Base-by-base conservation (phyloP, 139 green algal genomes). In the Coelastrella sp. region DNA sequence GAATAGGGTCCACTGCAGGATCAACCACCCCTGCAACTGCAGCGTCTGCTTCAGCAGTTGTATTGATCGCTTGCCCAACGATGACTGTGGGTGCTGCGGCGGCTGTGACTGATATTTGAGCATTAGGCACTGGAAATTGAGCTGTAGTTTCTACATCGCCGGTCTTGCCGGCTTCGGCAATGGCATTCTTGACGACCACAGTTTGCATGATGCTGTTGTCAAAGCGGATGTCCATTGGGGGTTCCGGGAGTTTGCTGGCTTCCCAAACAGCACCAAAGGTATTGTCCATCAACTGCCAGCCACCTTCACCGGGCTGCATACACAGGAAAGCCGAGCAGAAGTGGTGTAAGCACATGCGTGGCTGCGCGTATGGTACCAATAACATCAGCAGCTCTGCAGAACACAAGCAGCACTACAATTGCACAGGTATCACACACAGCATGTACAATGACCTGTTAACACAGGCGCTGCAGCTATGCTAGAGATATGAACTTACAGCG, bases 181-280 rank as follows among this genome's bases (percentile, higher is more conserved):
- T 88, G 82, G 82, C 82, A 54, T 88, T 76, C 23, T 74, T 86
- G 80, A 86, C 57, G 0, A 86, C 23, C 7, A 86, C 75, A 81
- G 23, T 74, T 59, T 80, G 73, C 3, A 73, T 64, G 14, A 91
- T 17, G 73, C 47, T 86, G 60, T 88, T 87, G 17, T 81, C 91
- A 56, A 93, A 61, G 5, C 92, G 84, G 56, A 94, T 68, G 86
- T 93, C 91, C 20, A 95, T 77, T 4, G 92, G 92, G 3, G 75
- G 22, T 4, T 80, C 17, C 19, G 92, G 87, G 10, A 95, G 80
- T 5, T 19, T 80, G 86, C 85, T 93, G 8, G 87, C 73, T 85
- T 95, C 92, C 89, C 89, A 94, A n/a, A 75, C 66, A 54, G 85
- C 91, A 17, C 92, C 91, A 64, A 85, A 94, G 2, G 58, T 82